A percentile compares a stretch with the other conserved stretches of the same genome.
Conservation (phyloP, 129 eudicot species). For the Ambrosia artemisiifolia region DNA sequence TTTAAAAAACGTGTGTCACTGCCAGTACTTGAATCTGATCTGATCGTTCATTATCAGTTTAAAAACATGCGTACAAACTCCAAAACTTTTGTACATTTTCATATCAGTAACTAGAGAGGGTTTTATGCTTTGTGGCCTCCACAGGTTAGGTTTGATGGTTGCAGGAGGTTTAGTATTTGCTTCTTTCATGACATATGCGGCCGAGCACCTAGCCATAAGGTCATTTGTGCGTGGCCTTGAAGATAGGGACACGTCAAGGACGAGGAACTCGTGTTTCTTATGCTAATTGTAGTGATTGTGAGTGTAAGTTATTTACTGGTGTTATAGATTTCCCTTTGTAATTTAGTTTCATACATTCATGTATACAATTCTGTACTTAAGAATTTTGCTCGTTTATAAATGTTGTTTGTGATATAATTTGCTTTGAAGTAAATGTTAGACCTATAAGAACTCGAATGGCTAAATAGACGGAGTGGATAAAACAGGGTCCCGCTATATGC, state of each 20-base stretch:
- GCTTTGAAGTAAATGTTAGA: background rate
- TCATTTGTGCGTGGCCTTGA: slow-evolving; percentile 70
- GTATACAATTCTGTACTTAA: background rate
- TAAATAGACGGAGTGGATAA: background rate
- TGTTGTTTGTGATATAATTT: background rate
- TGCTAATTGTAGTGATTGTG: slow-evolving; percentile 36
- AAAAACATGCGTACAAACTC: background rate
- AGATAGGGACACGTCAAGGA: slow-evolving; percentile 62
- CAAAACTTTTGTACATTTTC: background rate
- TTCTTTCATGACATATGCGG: slow-evolving; percentile 83
- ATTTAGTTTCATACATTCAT: slow-evolving; percentile 22
- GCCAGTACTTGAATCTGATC: background rate
- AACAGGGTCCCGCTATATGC: background rate
- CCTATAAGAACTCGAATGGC: background rate
- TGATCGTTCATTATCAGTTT: background rate
- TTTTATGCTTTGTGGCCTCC: background rate
- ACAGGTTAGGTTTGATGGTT: slow-evolving; percentile 93
- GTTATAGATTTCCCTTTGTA: slow-evolving; percentile 29
- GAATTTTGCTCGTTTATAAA: background rate
- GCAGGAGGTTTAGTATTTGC: slow-evolving; percentile 76
- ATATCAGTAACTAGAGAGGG: background rate
- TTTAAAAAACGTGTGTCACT: background rate
- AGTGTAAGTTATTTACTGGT: slow-evolving; percentile 22
- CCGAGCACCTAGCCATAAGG: slow-evolving; percentile 80
- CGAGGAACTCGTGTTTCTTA: slow-evolving; percentile 52